Conservation (phyloP, 306 rosid species). For the Dicorynia guianensis region DNA sequence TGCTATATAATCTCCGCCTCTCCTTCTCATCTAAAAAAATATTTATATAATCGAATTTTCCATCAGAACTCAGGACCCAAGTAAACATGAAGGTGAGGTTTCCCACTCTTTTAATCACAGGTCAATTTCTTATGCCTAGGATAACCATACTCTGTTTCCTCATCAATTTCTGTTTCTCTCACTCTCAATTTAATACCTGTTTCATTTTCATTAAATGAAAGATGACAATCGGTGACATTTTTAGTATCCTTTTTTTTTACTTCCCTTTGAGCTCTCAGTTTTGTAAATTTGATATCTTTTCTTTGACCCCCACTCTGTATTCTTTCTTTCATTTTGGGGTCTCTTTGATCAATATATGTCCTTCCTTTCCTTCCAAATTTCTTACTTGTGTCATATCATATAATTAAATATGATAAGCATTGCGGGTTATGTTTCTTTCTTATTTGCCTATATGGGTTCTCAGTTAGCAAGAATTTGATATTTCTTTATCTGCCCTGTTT, state of each 20-base stretch:
- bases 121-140: slow-evolving; percentile 9
- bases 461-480: not conserved
- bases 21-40: not conserved
- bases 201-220: not conserved
- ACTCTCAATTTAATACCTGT: not conserved
- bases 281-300: slow-evolving; percentile 1
- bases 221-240: not conserved
- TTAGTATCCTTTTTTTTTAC: not conserved
- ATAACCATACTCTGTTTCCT: not conserved
- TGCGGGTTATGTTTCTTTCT: not conserved
- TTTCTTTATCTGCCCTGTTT: not conserved
- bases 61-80: slow-evolving; percentile 33
- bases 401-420: not conserved
- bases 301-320: slow-evolving; percentile 17
- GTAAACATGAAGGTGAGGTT: slow-evolving; percentile 61
- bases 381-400: slow-evolving; percentile 12
- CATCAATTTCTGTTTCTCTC: not conserved
- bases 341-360: not conserved
- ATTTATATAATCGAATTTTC: slow-evolving; percentile 3
- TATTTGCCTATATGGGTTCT: not conserved
- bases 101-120: slow-evolving; percentile 27
- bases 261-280: not conserved
- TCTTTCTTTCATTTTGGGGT: too few species aligned
- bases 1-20: not conserved
- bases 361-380: slow-evolving; percentile 17